Evolutionary conservation across 345 rosid species (phyloP).

Genomic region (Psidium guajava): DNA sequence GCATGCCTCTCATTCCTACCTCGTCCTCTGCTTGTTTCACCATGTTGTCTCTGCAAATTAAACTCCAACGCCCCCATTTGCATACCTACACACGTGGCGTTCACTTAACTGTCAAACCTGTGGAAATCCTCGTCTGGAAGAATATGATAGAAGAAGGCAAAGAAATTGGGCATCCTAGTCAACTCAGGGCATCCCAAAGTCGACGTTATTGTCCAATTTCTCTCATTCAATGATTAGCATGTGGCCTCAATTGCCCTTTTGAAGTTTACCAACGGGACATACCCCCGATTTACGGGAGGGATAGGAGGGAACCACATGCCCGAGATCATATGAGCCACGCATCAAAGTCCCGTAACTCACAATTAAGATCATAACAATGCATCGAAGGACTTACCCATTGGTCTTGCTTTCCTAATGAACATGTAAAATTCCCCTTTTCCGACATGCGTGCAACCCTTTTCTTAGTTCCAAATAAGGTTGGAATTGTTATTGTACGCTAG

Average conservation of each 20-base stretch:
- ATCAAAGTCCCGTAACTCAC: neutral
- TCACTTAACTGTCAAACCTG: neutral
- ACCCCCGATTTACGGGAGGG: accelerated
- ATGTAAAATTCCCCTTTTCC: neutral
- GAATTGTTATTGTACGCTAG: neutral
- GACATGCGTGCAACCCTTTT: neutral
- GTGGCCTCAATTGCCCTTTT: neutral
- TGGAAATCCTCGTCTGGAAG: neutral
- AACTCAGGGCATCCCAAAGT: neutral
- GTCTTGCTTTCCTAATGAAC: neutral
- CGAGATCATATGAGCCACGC: neutral
- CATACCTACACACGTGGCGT: neutral
- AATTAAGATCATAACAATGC: neutral
- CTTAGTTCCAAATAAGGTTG: neutral
- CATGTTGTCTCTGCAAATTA: neutral
- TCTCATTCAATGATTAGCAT: neutral
- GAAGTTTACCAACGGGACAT: neutral
- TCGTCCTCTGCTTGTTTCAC: neutral
- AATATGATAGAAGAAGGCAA: neutral
- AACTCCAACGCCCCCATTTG: neutral
- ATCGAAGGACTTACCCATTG: neutral
- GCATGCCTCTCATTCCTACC: neutral
- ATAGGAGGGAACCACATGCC: neutral
- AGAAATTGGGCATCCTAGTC: neutral
- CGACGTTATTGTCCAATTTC: neutral